phyloP scores from a whole-genome alignment of 768 basidiomycete genomes.

The Baorangia bicolor region DNA sequence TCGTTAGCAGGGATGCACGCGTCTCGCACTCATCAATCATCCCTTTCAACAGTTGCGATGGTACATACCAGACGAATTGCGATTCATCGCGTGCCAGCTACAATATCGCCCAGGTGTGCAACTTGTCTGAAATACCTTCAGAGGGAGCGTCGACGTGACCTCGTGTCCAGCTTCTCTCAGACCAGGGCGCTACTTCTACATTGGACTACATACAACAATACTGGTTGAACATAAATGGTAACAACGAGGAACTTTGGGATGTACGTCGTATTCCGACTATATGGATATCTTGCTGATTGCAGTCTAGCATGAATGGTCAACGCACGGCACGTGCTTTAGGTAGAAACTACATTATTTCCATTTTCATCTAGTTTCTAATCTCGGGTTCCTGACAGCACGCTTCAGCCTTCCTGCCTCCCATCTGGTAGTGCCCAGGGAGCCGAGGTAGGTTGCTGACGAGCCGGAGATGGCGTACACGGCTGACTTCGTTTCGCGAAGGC shows the following conservation, averaged over 20 bases:
- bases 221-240: constrained; percentile 62
- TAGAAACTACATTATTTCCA: background rate
- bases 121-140: background rate
- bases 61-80: constrained; percentile 34
- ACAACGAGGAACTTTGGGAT: constrained; percentile 68
- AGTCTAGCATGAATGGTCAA: constrained; percentile 64
- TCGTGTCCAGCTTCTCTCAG: constrained; percentile 47
- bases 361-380: background rate
- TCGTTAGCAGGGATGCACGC: background rate
- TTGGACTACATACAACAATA: constrained; percentile 58
- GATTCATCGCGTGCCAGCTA: constrained; percentile 45
- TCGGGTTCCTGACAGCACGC: constrained; percentile 44
- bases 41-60: constrained; percentile 49
- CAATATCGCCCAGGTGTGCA: constrained; percentile 40
- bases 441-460: constrained; percentile 44
- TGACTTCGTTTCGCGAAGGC: constrained; percentile 41
- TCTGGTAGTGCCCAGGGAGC: constrained; percentile 56
- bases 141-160: background rate
- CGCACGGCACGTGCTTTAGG: constrained; percentile 58
- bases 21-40: background rate
- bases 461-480: background rate
- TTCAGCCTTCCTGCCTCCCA: constrained; percentile 57
- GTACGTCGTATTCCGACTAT: constrained; percentile 33
- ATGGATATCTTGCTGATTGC: constrained; percentile 2
- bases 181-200: constrained; percentile 58